Evolutionary conservation across 1,284 basidiomycete genomes (phyloP).

Genomic region (Volvariella surrecta): DNA sequence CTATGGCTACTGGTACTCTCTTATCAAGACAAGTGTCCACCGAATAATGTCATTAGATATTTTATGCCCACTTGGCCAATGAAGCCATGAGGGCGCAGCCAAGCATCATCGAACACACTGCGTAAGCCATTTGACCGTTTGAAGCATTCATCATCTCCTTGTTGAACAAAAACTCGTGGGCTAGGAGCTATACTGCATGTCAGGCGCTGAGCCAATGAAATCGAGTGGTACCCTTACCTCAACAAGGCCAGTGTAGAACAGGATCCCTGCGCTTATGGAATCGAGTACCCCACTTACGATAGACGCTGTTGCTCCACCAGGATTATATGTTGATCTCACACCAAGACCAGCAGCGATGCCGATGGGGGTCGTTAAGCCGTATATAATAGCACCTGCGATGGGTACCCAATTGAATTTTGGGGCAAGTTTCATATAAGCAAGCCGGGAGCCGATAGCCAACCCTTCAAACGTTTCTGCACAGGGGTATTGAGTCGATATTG

Average conservation of each 20-base stretch:
- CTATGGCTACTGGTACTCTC: no score
- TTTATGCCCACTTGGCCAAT: constrained; percentile 76
- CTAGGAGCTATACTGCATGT: constrained; percentile 52
- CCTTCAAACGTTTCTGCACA: constrained; percentile 86
- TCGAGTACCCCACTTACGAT: constrained; percentile 84
- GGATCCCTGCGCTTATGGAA: constrained; percentile 79
- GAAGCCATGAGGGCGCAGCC: constrained; percentile 82
- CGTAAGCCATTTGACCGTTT: constrained; percentile 56
- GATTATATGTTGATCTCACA: constrained; percentile 77
- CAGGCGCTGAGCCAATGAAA: background rate
- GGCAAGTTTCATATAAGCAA: constrained; percentile 69
- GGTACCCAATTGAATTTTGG: constrained; percentile 52
- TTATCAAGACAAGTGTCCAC: no score
- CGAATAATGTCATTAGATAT: no score
- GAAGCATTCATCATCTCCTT: constrained; percentile 70
- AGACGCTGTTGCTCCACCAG: constrained; percentile 61
- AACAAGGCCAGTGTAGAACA: constrained; percentile 88
- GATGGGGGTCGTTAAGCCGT: constrained; percentile 76
- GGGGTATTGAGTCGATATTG: background rate
- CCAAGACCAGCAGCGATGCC: constrained; percentile 84
- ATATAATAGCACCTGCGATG: constrained; percentile 55
- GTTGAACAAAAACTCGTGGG: constrained; percentile 90
- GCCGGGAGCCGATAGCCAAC: constrained; percentile 80
- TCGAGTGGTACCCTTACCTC: constrained; percentile 42
- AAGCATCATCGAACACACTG: constrained; percentile 64